phyloP scores from a whole-genome alignment of 352 stramenopile genomes.

The Globisporangium abappressorium region DNA sequence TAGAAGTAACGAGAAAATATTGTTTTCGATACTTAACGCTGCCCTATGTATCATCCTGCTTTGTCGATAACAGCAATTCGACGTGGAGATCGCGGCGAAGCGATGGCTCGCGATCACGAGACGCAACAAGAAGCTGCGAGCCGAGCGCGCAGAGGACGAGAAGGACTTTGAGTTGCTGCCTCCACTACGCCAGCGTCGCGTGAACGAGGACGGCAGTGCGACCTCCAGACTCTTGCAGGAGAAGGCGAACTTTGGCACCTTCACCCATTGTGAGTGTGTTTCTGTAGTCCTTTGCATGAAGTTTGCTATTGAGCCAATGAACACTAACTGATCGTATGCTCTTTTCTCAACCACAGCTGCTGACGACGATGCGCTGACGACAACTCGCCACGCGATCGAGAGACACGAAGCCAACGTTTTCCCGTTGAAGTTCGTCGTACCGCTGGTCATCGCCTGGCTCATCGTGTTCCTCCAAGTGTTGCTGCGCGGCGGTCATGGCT shows the following conservation, averaged over 20 bases:
- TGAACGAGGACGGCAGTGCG: neutral
- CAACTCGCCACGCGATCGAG: conserved; percentile 45
- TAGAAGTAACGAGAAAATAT: no score
- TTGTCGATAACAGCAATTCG: conserved; percentile 46
- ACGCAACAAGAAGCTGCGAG: conserved; percentile 46
- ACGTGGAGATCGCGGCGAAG: conserved; percentile 52
- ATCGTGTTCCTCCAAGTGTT: conserved; percentile 69
- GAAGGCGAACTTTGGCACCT: conserved; percentile 41
- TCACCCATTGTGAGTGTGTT: conserved; percentile 16
- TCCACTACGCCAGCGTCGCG: conserved; percentile 18
- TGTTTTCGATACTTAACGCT: neutral
- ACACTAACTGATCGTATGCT: neutral
- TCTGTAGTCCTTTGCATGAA: neutral
- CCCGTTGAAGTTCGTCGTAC: conserved; percentile 51
- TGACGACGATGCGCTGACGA: conserved; percentile 37
- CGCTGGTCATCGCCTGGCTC: conserved; percentile 65
- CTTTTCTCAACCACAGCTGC: conserved; percentile 2
- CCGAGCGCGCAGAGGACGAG: conserved; percentile 46
- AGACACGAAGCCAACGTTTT: conserved; percentile 48
- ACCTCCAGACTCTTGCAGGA: conserved; percentile 18
- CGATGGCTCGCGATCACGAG: conserved; percentile 66
- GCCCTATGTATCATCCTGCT: neutral
- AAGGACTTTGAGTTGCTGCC: conserved; percentile 65
- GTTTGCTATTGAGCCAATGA: neutral
- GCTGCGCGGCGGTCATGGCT: conserved; percentile 68